Evolutionary conservation across 345 rosid species (phyloP).

Genomic region (Salix udensis): DNA sequence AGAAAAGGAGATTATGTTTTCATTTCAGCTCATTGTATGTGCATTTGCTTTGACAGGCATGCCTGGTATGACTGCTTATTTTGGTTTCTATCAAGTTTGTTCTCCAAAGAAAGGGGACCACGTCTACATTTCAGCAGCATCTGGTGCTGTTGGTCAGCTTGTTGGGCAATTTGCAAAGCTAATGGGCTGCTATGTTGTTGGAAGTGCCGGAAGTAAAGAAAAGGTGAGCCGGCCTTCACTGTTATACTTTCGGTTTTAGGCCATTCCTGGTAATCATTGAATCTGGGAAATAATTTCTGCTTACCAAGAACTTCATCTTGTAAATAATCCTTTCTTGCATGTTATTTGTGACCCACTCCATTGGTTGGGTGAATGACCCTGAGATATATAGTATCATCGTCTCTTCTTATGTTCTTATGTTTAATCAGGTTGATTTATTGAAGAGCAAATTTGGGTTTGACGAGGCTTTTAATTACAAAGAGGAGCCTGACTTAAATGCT

Average conservation of each 20-base stretch:
- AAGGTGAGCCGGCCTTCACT: constrained; percentile 1
- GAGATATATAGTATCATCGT: background rate
- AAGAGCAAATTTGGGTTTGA: constrained; percentile 62
- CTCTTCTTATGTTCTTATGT: background rate
- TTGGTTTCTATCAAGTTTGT: constrained; percentile 12
- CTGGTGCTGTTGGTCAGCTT: constrained; percentile 23
- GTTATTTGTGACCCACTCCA: background rate
- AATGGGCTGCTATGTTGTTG: constrained; percentile 17
- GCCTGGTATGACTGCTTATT: constrained; percentile 17
- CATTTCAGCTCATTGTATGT: no score
- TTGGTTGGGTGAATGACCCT: background rate
- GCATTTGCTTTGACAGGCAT: constrained; percentile 1
- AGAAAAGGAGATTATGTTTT: background rate
- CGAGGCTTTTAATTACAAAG: constrained; percentile 65
- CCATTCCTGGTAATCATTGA: background rate
- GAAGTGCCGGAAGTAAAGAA: constrained; percentile 16
- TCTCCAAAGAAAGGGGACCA: constrained; percentile 16
- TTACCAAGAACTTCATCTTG: background rate
- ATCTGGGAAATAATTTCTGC: background rate
- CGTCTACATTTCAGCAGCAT: constrained; percentile 15
- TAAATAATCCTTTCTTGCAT: background rate
- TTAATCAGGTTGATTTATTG: constrained; percentile 40
- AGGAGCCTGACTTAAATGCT: constrained; percentile 41
- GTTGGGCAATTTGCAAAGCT: constrained; percentile 19
- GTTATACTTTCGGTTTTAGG: background rate